Base-by-base conservation (phyloP, 2,329 filamentous ascomycete species). In the Penicillium brasilianum region DNA sequence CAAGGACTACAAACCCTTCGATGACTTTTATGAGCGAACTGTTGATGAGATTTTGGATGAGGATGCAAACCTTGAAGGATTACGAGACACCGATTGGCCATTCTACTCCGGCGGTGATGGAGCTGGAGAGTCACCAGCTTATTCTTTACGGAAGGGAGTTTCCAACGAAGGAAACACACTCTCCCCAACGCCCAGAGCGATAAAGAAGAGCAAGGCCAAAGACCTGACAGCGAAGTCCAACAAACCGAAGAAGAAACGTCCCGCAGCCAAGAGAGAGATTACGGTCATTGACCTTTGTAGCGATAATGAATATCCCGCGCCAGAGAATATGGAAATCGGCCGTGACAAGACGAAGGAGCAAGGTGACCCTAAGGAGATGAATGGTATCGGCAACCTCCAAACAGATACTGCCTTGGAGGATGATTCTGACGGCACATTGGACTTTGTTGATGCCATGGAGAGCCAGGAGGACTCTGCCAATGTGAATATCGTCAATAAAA, bases 1-100 rank as follows among this genome's bases (percentile, higher is more conserved):
- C 22, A 20, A 43, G 11, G n/a, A 54, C 32, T 71, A 71, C 55
- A 59, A 68, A n/a, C 63, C 65, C 3, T 69, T 73, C 22, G 59
- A 63, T n/a, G 63, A 67, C 16, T 58, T 61, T 2, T 43, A 62
- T 34, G 59, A 64, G 3, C 61, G 57, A n/a, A 67, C 65, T 0
- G 50, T 72, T 25, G 64, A 74, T 13, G 34, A 58, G 25, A 74
- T 73, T 18, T 59, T 74, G 8, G 65, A 66, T 0, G 70, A 73
- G 18, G 67, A 73, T 48, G 57, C 64, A 14, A 68, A 57, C 34
- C 62, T 70, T 28, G 51, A 54, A 41, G 65, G 69, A 25, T 55
- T 41, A 3, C 48, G 32, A n/a, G 44, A 56, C 37, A 41, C 51
- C 18, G 41, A 64, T 14, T 64, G 55, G 54, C 50, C 53, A 7